Evolutionary conservation across 345 rosid genomes (phyloP).

Genomic region (Physaria fendleri): DNA sequence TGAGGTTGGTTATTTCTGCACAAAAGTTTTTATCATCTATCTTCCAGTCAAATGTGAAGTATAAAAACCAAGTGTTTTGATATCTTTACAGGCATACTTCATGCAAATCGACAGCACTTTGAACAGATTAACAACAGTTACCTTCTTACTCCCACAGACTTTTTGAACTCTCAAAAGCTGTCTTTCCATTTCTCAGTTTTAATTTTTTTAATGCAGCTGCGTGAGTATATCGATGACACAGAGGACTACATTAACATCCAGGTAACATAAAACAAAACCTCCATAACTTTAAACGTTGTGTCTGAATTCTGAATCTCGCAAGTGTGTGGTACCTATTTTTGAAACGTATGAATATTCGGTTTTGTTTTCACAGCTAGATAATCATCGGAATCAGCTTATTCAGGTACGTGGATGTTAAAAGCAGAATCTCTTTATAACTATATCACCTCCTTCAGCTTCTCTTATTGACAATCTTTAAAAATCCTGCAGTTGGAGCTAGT

Average conservation of each 20-base stretch:
- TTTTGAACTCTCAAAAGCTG: not conserved
- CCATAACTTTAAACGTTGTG: not conserved
- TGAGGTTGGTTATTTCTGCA: conserved; percentile 46
- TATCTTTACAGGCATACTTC: conserved; percentile 71
- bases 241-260: conserved; percentile 98
- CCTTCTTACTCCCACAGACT: not conserved
- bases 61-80: not conserved
- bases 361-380: conserved; percentile 72
- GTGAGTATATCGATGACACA: conserved; percentile 95
- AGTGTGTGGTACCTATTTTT: not conserved
- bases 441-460: not conserved
- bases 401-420: conserved; percentile 45
- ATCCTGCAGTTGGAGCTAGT: conserved; percentile 69
- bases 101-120: conserved; percentile 91
- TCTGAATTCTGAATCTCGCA: not conserved
- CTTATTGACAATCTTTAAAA: conserved; percentile 5
- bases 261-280: conserved; percentile 34
- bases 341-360: not conserved
- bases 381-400: conserved; percentile 96
- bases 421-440: not conserved
- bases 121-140: conserved; percentile 81
- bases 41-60: not conserved
- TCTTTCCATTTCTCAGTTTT: not conserved
- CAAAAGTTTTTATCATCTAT: not conserved
- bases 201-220: conserved; percentile 58